Percentiles rank a stretch among this genome's conserved stretches.
Conservation (phyloP, 208 protist genomes). For the Entamoeba histolytica region DNA sequence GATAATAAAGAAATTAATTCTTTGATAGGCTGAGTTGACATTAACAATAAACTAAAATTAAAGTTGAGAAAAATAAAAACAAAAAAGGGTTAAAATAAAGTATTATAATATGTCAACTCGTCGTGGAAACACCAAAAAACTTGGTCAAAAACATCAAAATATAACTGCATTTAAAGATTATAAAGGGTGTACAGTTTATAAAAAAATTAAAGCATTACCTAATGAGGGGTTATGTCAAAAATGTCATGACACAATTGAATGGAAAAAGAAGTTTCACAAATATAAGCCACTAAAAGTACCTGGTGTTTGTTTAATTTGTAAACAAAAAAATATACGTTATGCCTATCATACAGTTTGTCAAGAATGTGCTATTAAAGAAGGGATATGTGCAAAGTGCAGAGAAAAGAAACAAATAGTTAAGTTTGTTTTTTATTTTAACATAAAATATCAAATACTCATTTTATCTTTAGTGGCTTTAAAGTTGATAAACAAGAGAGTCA, state of each 20-base stretch:
- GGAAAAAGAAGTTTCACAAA: slow-evolving; percentile 47
- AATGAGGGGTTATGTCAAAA: slow-evolving; percentile 37
- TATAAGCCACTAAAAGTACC: slow-evolving; percentile 46
- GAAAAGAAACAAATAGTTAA: slow-evolving; percentile 1
- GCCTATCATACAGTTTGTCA: slow-evolving; percentile 46
- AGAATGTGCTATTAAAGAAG: slow-evolving; percentile 20
- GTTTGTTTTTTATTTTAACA: not conserved
- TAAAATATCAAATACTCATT: no score
- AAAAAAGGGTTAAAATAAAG: not conserved
- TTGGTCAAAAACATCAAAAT: slow-evolving; percentile 27
- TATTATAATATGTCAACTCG: not conserved
- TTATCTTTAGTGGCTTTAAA: not conserved
- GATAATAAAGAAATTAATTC: not conserved
- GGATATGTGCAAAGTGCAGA: slow-evolving; percentile 42
- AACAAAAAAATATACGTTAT: slow-evolving; percentile 30
- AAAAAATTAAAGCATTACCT: slow-evolving; percentile 35
- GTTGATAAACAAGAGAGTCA: not conserved
- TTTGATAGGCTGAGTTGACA: not conserved
- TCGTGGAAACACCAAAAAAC: not conserved
- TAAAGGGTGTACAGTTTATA: slow-evolving; percentile 37
- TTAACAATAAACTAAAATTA: no score
- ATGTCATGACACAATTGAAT: slow-evolving; percentile 45
- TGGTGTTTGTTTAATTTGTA: slow-evolving; percentile 32
- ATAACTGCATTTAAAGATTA: slow-evolving; percentile 40
- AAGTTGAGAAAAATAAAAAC: not conserved